These are phyloP conservation scores for Puccinia hordei DNA, from an alignment of 1,284 basidiomycete species.

Conservation along the genomic window DNA sequence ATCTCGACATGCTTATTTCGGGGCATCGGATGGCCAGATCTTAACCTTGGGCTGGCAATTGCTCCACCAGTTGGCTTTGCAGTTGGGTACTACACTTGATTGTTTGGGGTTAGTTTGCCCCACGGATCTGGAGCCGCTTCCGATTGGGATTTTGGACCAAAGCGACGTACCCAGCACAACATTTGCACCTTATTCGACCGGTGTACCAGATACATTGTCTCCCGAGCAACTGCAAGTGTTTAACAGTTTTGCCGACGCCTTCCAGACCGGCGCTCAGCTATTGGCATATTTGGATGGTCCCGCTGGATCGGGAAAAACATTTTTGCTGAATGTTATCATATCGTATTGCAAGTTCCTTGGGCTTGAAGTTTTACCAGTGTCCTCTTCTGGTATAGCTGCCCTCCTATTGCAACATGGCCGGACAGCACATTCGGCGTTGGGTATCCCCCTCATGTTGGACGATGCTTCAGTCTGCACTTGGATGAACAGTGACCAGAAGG, in stretches of 20 bases:
- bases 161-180: neutral
- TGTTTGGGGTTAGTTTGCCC: too few species aligned
- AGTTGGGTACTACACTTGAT: neutral
- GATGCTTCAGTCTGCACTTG: too few species aligned
- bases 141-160: too few species aligned
- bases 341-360: conserved; percentile 56
- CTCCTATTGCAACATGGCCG: conserved; percentile 61
- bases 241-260: too few species aligned
- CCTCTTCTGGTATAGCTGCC: conserved; percentile 62
- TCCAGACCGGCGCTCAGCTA: too few species aligned
- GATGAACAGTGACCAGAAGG: neutral
- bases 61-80: neutral
- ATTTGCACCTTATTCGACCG: too few species aligned
- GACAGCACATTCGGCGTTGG: conserved; percentile 63
- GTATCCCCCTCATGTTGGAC: conserved; percentile 62
- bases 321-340: conserved; percentile 62
- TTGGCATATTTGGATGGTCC: conserved; percentile 62
- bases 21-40: too few species aligned
- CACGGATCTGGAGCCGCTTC: too few species aligned
- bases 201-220: too few species aligned
- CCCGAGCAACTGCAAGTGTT: too few species aligned
- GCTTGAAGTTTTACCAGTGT: conserved; percentile 58
- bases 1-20: too few species aligned
- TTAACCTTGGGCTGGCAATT: neutral
- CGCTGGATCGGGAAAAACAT: conserved; percentile 65